phyloP scores from a whole-genome alignment of 1,284 basidiomycete genomes.

The Porogramme epimiltina region DNA sequence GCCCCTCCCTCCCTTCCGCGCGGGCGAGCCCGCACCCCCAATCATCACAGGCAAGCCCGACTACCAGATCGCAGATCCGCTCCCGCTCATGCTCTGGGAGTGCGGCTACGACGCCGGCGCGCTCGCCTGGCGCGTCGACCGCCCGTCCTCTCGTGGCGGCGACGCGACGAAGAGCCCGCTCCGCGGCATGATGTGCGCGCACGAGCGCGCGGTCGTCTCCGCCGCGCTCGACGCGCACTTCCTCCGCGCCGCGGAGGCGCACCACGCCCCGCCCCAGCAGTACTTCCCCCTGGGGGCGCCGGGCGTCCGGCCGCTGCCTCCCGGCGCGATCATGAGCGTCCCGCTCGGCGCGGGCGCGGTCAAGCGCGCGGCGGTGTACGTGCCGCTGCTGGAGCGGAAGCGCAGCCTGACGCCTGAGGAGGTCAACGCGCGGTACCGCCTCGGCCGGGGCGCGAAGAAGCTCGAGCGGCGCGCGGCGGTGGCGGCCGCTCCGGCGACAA shows the following conservation, averaged over 20 bases:
- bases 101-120: constrained; percentile 76
- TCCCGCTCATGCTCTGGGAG: constrained; percentile 93
- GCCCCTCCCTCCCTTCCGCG: constrained; percentile 33
- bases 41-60: constrained; percentile 77
- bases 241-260: constrained; percentile 49
- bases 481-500: background rate
- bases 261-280: constrained; percentile 42
- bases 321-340: constrained; percentile 45
- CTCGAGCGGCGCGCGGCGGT: constrained; percentile 20
- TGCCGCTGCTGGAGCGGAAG: constrained; percentile 65
- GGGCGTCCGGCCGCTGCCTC: constrained; percentile 18
- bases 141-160: constrained; percentile 32
- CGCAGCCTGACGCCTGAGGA: constrained; percentile 72
- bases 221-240: constrained; percentile 67
- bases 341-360: constrained; percentile 78
- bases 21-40: constrained; percentile 41
- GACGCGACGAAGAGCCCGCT: constrained; percentile 44
- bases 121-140: constrained; percentile 77
- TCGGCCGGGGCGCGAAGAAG: constrained; percentile 55
- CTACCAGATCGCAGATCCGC: constrained; percentile 91
- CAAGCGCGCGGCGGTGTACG: constrained; percentile 63
- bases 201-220: constrained; percentile 59
- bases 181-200: constrained; percentile 60
- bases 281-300: constrained; percentile 37
- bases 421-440: constrained; percentile 78